phyloP scores from a whole-genome alignment of 225 moss, liverwort and hornwort species.

The Straminergon stramineum region DNA sequence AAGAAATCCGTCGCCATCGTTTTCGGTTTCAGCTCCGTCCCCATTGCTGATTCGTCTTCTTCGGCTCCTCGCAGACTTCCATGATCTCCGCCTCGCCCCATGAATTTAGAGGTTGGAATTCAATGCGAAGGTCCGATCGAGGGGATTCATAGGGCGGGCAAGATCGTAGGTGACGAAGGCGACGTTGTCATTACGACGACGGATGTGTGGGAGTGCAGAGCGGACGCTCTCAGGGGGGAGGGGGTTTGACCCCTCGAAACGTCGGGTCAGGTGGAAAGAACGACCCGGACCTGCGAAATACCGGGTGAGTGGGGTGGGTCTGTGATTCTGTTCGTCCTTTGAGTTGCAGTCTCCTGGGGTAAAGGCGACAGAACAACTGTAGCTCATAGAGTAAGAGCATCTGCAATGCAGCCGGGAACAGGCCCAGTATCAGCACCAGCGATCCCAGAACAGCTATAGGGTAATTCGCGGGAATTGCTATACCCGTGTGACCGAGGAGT shows the following conservation, averaged over 20 bases:
- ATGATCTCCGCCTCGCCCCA: not conserved
- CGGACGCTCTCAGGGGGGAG: too few relatives aligned
- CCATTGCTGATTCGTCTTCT: not conserved
- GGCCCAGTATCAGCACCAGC: too few relatives aligned
- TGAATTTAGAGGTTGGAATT: not conserved
- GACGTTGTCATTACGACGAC: not conserved
- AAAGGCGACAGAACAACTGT: not conserved
- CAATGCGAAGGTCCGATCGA: not conserved
- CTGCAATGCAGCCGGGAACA: too few relatives aligned
- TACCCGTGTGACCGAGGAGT: too few relatives aligned
- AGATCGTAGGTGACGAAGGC: not conserved
- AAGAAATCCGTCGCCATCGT: constrained; percentile 67
- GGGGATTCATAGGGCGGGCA: not conserved
- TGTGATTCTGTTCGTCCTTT: not conserved
- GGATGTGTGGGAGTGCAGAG: not conserved
- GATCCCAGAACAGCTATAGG: too few relatives aligned
- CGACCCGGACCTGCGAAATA: not conserved
- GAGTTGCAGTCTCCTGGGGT: not conserved
- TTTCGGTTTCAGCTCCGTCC: not conserved
- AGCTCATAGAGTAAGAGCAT: too few relatives aligned
- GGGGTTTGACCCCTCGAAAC: not conserved
- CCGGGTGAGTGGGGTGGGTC: not conserved
- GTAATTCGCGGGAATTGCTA: too few relatives aligned
- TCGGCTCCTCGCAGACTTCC: not conserved
- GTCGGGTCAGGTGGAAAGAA: not conserved